Conservation (phyloP, 352 stramenopile genomes). For the Phytopythium montanum region DNA sequence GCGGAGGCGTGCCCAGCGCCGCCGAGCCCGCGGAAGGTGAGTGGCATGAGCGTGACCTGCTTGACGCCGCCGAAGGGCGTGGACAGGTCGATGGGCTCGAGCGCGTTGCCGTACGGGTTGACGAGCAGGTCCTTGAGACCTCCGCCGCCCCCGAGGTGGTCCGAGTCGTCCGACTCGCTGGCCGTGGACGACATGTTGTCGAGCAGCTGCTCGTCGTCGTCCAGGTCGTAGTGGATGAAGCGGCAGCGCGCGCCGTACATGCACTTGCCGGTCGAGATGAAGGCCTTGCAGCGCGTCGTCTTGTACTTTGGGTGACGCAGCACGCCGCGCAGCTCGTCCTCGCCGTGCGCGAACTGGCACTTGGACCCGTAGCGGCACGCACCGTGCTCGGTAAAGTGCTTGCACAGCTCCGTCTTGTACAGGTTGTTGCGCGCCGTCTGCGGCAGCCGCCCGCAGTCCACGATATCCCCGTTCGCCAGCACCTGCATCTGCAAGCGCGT, state of each 20-base stretch:
- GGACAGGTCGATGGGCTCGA: constrained; percentile 59
- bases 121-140: constrained; percentile 53
- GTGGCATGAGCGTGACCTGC: constrained; percentile 51
- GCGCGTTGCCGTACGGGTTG: constrained; percentile 61
- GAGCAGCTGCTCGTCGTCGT: constrained; percentile 39
- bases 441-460: constrained; percentile 74
- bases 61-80: constrained; percentile 61
- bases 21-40: constrained; percentile 23
- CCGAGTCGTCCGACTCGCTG: constrained; percentile 68
- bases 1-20: background rate
- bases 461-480: constrained; percentile 82
- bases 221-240: constrained; percentile 70
- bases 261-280: constrained; percentile 78
- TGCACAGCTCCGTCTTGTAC: constrained; percentile 92
- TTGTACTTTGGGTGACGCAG: constrained; percentile 91
- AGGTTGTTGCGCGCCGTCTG: constrained; percentile 82
- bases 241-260: constrained; percentile 87
- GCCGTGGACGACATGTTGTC: constrained; percentile 52
- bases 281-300: constrained; percentile 89
- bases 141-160: too few relatives aligned
- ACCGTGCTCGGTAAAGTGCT: constrained; percentile 86
- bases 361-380: constrained; percentile 85
- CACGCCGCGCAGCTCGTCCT: constrained; percentile 81
- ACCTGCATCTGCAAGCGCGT: constrained; percentile 79
- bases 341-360: constrained; percentile 89